These are phyloP conservation scores for Metschnikowia continentalis DNA, from an alignment of 805 yeast species.

Conservation along the genomic window DNA sequence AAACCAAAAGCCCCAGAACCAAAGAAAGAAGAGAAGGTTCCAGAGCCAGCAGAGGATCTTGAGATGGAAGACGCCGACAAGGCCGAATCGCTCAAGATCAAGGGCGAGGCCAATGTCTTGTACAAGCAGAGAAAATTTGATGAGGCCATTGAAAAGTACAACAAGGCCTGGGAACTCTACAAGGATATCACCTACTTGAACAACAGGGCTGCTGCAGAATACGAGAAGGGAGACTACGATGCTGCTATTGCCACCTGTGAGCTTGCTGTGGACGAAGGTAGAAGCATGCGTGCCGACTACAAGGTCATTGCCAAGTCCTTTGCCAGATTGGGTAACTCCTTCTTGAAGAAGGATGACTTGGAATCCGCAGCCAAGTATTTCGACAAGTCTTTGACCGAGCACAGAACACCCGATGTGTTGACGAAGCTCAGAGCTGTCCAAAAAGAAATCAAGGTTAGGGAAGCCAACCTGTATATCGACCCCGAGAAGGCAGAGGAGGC, in stretches of 20 bases:
- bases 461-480: slow-evolving; percentile 73
- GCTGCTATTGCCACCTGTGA: slow-evolving; percentile 77
- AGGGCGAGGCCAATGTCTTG: slow-evolving; percentile 79
- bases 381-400: slow-evolving; percentile 93
- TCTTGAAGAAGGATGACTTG: slow-evolving; percentile 70
- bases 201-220: slow-evolving; percentile 97
- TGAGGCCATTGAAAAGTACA: slow-evolving; percentile 83
- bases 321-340: slow-evolving; percentile 83
- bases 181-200: slow-evolving; percentile 90
- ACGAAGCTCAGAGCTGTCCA: slow-evolving; percentile 84
- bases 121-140: slow-evolving; percentile 88
- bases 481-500: slow-evolving; percentile 95
- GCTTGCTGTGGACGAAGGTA: slow-evolving; percentile 82
- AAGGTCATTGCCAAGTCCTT: slow-evolving; percentile 88
- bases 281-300: slow-evolving; percentile 88
- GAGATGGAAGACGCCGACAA: slow-evolving; percentile 37
- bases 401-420: slow-evolving; percentile 90
- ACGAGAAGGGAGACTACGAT: slow-evolving; percentile 89
- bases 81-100: slow-evolving; percentile 60
- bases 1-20: slow-evolving; percentile 3
- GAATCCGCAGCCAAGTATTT: slow-evolving; percentile 70
- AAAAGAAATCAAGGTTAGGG: slow-evolving; percentile 75
- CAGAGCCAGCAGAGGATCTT: slow-evolving; percentile 25
- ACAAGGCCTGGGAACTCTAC: slow-evolving; percentile 77
- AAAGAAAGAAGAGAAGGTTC: slow-evolving; percentile 1